Base-by-base conservation (phyloP, 257 asterid species). In the Mentha longifolia region DNA sequence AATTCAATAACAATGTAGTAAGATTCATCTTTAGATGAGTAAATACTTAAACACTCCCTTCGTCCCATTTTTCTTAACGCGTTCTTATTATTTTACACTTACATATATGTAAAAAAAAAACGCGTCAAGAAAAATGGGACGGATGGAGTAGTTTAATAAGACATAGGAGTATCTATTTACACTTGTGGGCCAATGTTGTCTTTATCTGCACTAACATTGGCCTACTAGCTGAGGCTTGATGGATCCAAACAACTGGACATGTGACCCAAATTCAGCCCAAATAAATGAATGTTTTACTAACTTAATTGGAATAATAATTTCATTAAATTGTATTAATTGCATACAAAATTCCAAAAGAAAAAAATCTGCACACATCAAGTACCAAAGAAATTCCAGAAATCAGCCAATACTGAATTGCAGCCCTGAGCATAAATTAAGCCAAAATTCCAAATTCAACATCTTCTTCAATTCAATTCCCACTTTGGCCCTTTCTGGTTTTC, bases 401-500 rank as follows among this genome's bases (percentile, higher is more conserved):
- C 77, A 72, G 65, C 76, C 77, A 73, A 65, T 73, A 55, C 59
- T 52, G 67, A 58, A 58, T 60, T 35, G 67, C 67, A 55, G 72
- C 66, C 37, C 68, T 41, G 49, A 50, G 13, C 43, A 28, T 16
- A 43, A 43, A 45, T n/a, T 64, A 54, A 42, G 20, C 39, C 41
- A 37, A 64, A 55, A 56, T 65, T 65, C 68, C 73, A 74, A 67
- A 47, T 67, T 75, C 75, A 68, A 42, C 67, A 67, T 75, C 68
- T 47, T 42, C 49, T 52, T 57, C 52, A 67, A 60, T 60, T 52
- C 69, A n/a, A 22, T 22, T 22, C 60, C 42, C 47, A 39, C 20
- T 74, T 74, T 70, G 74, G 61, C 54, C 69, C 52, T 71, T 76
- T 80, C 79, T 80, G 77, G 58, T 71, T 74, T 81, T 74, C 65